Base-by-base conservation (phyloP, 192 early-diverging fungal genomes). In the Nowakowskiella sp. region DNA sequence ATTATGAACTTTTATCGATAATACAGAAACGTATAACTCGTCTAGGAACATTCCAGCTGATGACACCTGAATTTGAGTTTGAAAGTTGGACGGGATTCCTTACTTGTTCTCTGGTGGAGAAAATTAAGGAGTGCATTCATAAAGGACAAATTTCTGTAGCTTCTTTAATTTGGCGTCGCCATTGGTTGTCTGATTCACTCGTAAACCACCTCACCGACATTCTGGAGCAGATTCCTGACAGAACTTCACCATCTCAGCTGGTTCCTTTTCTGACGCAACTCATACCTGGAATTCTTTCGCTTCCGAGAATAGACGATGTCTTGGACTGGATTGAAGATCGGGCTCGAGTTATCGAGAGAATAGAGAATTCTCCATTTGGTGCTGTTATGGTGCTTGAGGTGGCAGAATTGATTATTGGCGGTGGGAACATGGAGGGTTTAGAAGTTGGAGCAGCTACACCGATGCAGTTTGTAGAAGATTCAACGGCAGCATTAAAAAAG, bases 321-420 rank as follows among this genome's bases (percentile, higher is more conserved):
- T 55, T 83, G 2, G 51, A 48, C 3, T 85, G 81, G 81, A 57
- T 75, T 30, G 68, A 74, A 47, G 61, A 67, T 43, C 66, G 77
- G 2, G 75, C 83, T 4, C 60, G 70, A n/a, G 31, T 53, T 6
- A 55, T 77, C 10, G 80, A 78, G 55, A 44, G 66, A 21, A 44
- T 26, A 7, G 52, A 68, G 6, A 45, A 60, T 13, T 53, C 43
- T 3, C 70, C 77, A 8, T 51, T 65, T 10, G 71, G 58, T 6
- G 78, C 83, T 16, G 44, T 76, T 0, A 51, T 52, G 26, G 66
- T 77, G 8, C 54, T 82, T n/a, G 60, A 70, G 29, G 47, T 49
- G 13, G 34, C 45, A 13, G 44, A 42, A 21, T 36, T 42, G 30
- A 34, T 60, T n/a, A 43, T 42, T 27, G 43, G 13, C 23, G 32